These are phyloP conservation scores for Fusarium concolor DNA, from an alignment of 2,329 filamentous ascomycete genomes.

Conservation along the genomic window DNA sequence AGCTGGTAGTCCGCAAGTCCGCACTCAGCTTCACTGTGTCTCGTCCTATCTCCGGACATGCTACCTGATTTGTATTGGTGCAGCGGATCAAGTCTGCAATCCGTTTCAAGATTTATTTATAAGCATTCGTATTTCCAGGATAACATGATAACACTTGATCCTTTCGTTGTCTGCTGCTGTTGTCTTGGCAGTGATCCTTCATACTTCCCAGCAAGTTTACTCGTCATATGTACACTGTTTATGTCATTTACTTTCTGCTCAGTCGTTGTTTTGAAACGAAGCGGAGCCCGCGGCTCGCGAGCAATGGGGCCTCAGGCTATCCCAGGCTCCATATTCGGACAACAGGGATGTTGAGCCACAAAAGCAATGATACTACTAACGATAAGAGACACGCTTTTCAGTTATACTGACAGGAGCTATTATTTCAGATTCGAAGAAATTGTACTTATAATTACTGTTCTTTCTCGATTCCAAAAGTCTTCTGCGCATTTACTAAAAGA, in stretches of 20 bases:
- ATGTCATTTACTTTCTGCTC: neutral
- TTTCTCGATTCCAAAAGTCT: too few relatives aligned
- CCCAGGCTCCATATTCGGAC: too few relatives aligned
- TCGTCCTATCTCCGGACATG: neutral
- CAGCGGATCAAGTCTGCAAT: neutral
- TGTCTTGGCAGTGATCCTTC: neutral
- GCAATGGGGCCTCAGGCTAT: too few relatives aligned
- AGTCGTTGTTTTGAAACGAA: neutral
- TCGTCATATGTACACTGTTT: accelerated
- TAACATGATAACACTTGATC: too few relatives aligned
- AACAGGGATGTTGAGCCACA: too few relatives aligned
- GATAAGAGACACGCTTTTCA: too few relatives aligned
- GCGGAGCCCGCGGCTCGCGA: neutral
- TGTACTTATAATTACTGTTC: too few relatives aligned
- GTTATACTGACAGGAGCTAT: too few relatives aligned
- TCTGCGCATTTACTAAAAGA: too few relatives aligned
- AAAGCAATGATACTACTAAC: too few relatives aligned
- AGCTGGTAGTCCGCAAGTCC: neutral
- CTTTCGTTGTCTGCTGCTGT: neutral
- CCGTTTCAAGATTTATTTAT: neutral
- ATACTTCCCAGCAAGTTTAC: accelerated
- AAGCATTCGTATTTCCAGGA: neutral
- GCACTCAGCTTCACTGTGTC: neutral
- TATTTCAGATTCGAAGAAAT: too few relatives aligned
- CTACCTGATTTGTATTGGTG: slow-evolving; percentile 9